Conservation (phyloP, 352 stramenopile species). For the Phytophthora hibernalis region DNA sequence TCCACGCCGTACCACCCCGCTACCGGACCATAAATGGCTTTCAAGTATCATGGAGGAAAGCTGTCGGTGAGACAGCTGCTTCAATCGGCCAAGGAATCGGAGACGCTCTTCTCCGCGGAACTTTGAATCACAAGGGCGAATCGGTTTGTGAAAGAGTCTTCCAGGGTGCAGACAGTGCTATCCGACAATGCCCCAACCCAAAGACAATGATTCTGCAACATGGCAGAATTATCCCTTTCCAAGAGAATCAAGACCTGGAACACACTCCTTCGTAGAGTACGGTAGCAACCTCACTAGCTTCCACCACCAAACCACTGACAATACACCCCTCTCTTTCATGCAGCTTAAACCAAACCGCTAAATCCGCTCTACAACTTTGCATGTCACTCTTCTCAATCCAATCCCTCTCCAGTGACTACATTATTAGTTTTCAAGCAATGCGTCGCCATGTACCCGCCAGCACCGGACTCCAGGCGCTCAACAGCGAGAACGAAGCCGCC, state of each 20-base stretch:
- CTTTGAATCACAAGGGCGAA: not conserved
- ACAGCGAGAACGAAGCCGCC: constrained; percentile 32
- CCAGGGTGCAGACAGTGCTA: not conserved
- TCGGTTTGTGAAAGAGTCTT: not conserved
- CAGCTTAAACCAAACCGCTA: no score
- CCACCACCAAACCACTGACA: not conserved
- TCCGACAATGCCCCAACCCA: not conserved
- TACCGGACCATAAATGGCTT: constrained; percentile 20
- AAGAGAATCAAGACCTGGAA: not conserved
- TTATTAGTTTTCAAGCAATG: not conserved
- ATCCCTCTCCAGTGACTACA: not conserved
- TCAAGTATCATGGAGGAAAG: constrained; percentile 10
- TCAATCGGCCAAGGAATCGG: not conserved
- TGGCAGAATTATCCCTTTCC: not conserved
- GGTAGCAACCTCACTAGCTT: not conserved
- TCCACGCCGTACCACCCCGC: constrained; percentile 29
- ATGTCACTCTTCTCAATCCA: not conserved
- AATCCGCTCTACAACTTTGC: not conserved
- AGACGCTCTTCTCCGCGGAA: not conserved
- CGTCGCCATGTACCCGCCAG: not conserved
- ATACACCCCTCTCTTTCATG: no score
- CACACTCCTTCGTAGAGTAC: not conserved
- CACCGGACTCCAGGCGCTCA: constrained; percentile 17
- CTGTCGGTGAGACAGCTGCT: not conserved
- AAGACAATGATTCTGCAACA: not conserved